Evolutionary conservation across 345 rosid species (phyloP).

Genomic region (Arabis alpina): DNA sequence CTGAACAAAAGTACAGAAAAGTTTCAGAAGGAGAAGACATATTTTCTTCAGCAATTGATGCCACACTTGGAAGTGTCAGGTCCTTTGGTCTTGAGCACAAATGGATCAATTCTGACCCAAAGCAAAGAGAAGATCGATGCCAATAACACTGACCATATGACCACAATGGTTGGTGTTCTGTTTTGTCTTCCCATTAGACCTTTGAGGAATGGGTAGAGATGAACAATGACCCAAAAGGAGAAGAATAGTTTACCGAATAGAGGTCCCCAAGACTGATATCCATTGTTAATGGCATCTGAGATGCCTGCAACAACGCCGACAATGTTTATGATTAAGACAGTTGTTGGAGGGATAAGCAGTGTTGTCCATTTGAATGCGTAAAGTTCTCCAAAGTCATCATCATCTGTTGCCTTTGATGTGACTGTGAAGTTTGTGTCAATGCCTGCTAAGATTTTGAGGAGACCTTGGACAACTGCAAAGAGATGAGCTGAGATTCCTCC

Average conservation of each 20-base stretch:
- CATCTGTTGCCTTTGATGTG: slow-evolving; percentile 85
- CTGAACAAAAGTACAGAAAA: neutral
- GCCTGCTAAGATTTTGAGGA: slow-evolving; percentile 82
- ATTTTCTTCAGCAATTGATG: slow-evolving; percentile 71
- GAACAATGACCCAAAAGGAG: slow-evolving; percentile 92
- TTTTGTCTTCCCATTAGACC: slow-evolving; percentile 97
- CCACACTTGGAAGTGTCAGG: slow-evolving; percentile 84
- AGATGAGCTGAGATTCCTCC: slow-evolving; percentile 97
- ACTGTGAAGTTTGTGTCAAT: slow-evolving; percentile 96
- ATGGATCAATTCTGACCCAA: slow-evolving; percentile 94
- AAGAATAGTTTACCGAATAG: slow-evolving; percentile 95
- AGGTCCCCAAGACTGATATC: slow-evolving; percentile 92
- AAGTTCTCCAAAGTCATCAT: slow-evolving; percentile 88
- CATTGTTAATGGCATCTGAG: slow-evolving; percentile 93
- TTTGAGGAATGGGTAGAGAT: slow-evolving; percentile 97
- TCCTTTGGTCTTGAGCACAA: slow-evolving; percentile 91
- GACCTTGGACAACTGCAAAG: slow-evolving; percentile 89
- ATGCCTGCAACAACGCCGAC: slow-evolving; percentile 95
- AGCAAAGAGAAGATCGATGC: slow-evolving; percentile 97
- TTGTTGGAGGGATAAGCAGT: slow-evolving; percentile 92
- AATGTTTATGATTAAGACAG: slow-evolving; percentile 84
- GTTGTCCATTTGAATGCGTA: slow-evolving; percentile 96
- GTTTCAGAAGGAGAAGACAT: slow-evolving; percentile 1
- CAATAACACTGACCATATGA: slow-evolving; percentile 91
- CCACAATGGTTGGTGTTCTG: slow-evolving; percentile 95